phyloP scores from a whole-genome alignment of 2,329 filamentous ascomycete genomes.

The Aspergillus fischeri region DNA sequence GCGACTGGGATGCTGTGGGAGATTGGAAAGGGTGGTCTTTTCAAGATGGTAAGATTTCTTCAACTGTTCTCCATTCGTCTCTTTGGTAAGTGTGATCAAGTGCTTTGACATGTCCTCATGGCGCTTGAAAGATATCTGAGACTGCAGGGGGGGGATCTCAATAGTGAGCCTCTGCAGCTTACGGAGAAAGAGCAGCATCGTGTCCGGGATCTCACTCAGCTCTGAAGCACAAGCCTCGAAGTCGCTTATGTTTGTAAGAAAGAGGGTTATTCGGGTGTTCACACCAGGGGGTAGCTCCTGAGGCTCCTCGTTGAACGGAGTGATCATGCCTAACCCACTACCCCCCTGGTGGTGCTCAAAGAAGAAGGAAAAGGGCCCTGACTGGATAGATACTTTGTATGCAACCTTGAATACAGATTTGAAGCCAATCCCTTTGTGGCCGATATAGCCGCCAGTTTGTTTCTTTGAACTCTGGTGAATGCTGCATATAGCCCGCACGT shows the following conservation, averaged over 20 bases:
- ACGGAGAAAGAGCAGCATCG: constrained; percentile 2
- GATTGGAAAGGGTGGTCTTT: background rate
- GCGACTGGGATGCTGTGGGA: background rate
- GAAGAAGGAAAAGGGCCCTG: constrained; percentile 2
- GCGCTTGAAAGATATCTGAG: background rate
- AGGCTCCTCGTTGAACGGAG: background rate
- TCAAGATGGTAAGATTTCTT: background rate
- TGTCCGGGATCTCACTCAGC: constrained; percentile 3
- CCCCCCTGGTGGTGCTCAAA: constrained; percentile 1
- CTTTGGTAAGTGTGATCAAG: too few species aligned
- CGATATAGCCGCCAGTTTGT: constrained; percentile 16
- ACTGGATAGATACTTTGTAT: constrained; percentile 3
- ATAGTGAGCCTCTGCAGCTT: background rate
- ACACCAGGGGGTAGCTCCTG: background rate
- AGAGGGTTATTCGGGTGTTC: constrained; percentile 2
- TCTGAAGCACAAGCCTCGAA: background rate
- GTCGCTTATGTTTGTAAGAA: background rate
- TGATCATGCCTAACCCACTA: constrained; percentile 1
- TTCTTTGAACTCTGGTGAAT: constrained; percentile 35
- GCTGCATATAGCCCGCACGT: constrained; percentile 35
- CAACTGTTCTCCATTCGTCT: too few species aligned
- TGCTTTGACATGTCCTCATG: background rate
- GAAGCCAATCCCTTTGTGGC: constrained; percentile 29
- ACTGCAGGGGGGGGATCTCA: background rate
- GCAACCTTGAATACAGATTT: constrained; percentile 25